Percentiles rank a stretch among this genome's conserved stretches.
Conservation (phyloP, 441 rosid species). For the Dalechampia spathulata region DNA sequence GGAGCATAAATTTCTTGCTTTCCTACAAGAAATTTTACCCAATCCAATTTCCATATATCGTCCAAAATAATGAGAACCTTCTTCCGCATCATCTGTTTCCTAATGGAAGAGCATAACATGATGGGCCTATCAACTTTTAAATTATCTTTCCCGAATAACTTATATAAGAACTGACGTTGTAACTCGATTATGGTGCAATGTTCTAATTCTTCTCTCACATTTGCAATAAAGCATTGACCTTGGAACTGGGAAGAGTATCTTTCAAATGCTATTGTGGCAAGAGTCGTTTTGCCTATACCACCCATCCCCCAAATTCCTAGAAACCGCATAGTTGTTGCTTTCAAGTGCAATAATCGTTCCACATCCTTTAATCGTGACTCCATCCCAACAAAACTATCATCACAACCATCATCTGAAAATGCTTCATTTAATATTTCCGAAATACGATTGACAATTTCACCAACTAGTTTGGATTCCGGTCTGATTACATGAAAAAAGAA, state of each 20-base stretch:
- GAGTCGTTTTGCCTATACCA: conserved; percentile 11
- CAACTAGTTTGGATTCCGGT: too few species aligned
- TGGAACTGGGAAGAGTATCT: not conserved
- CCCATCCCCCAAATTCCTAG: conserved; percentile 11
- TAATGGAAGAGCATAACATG: not conserved
- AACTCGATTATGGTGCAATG: not conserved
- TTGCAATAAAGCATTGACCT: not conserved
- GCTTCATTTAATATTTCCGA: too few species aligned
- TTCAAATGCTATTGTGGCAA: not conserved
- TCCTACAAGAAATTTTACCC: not conserved
- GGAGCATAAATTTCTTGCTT: not conserved
- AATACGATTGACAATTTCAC: too few species aligned
- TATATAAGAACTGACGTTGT: not conserved
- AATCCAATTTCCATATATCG: not conserved
- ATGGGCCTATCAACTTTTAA: not conserved
- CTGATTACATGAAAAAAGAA: too few species aligned
- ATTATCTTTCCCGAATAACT: not conserved
- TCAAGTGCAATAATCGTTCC: not conserved
- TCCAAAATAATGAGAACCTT: conserved; percentile 14
- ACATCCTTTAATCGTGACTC: conserved; percentile 1
- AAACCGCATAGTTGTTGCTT: not conserved
- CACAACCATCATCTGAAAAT: too few species aligned
- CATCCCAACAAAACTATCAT: too few species aligned
- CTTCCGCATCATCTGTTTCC: not conserved
- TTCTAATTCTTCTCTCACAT: not conserved